Evolutionary conservation across 345 rosid genomes (phyloP), one percentile per base, ranked within the genome.

Genomic region (Punica granatum): DNA sequence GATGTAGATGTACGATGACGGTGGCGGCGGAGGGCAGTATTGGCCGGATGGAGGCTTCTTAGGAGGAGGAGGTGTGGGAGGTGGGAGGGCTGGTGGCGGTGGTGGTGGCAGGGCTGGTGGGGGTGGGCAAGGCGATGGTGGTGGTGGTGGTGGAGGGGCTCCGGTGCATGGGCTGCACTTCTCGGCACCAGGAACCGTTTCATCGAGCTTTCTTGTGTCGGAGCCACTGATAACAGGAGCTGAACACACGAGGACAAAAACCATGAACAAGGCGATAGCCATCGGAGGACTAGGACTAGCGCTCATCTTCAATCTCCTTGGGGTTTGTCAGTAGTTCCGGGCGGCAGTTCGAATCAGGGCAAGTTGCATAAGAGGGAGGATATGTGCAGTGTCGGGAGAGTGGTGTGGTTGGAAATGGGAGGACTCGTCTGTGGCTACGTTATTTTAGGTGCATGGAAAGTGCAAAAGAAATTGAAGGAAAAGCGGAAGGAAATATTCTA

Each of bases 91-190:
- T 0, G 72, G 77, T 0, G 82, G 80, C 7, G 79, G 80, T 4
- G 75, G 77, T 4, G 84, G 80, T 1, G 62, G 59, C 25, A 70
- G 73, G 2, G 69, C 59, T 0, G 70, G 77, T 0, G 83, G 76
- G 0, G 85, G 74, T 1, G 81, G 79, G 6, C 75, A 65, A 0
- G 71, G 74, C 0, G 7, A 10, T 0, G 76, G 75, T 0, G 83
- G 73, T 1, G 75, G 64, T 2, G 86, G 82, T 0, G 82, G 74
- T 0, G 86, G 83, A 12, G 88, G 77, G 12, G 53, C 60, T 65
- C 72, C 75, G 39, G 35, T 26, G 66, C 88, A 76, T 5, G 84
- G 72, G n/a, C 39, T 0, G 66, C 88, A 84, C 80, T 82, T 82
- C 51, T 61, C 72, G 30, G 64, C 39, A 23, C 71, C 74, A 1